Evolutionary conservation across 2,329 filamentous ascomycete species (phyloP), one percentile per base, ranked within the genome.

Genomic region (Paracamarosporium sp.): DNA sequence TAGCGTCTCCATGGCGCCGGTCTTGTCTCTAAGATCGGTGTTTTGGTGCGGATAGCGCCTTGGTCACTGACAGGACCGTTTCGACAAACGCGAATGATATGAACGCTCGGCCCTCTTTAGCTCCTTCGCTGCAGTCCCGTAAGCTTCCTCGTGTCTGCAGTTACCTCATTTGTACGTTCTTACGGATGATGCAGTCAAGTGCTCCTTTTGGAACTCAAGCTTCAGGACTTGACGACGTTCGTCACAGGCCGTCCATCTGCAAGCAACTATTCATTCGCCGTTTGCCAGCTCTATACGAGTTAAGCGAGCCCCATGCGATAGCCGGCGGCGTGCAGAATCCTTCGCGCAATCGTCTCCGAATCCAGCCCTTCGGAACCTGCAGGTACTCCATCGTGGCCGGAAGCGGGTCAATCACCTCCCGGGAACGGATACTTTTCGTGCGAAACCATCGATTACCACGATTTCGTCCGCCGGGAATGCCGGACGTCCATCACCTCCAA

Each of bases 1-100:
- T 50, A 50, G 47, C 33, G 33, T 33, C n/a, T 12, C 47, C 47
- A 50, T 20, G 22, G 22, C 20, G 33, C 33, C 24, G 47, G 47
- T 11, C 30, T 28, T n/a, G 7, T 30, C 30, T 35, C 20, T 27
- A 5, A 15, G 5, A 48, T 36, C 31, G 31, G 46, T 48, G 46
- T 36, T 48, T 36, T 13, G 12, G 22, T 24, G 47, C 33, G 24
- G 8, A 33, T 50, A 50, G 47, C 33, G 33, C 5, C 33, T 50
- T 28, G 47, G 22, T 40, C 17, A 4, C n/a, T 38, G 31, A 22
- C 46, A 38, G 33, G 46, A 38, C 31, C n/a, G 3, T 22, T 30
- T 50, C 30, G 45, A 15, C 46, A n/a, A 28, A 15, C 28, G 15
- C 43, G 27, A 4, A 11, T 33, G n/a, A 30, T 30, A n/a, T n/a